These are phyloP conservation scores for Amanita subjunquillea DNA, from an alignment of 768 basidiomycete genomes.

Conservation along the genomic window DNA sequence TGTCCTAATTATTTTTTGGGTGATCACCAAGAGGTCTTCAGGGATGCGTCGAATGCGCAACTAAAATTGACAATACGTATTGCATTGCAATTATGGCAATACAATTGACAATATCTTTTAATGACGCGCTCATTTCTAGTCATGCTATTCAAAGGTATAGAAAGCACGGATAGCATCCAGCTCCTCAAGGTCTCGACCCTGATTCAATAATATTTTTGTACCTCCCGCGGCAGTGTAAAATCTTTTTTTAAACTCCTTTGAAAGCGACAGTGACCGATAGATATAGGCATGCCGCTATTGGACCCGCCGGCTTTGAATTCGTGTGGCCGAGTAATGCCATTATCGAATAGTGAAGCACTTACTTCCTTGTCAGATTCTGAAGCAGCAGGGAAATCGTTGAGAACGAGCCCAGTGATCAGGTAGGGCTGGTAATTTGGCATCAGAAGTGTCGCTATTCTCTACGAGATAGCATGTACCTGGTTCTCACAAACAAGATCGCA, in stretches of 20 bases:
- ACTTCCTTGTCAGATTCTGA: not conserved
- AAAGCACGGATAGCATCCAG: not conserved
- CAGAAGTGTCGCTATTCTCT: too few relatives aligned
- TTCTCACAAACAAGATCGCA: not conserved
- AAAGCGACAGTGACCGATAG: constrained; percentile 21
- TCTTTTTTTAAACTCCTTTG: constrained; percentile 32
- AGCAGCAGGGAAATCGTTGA: too few relatives aligned
- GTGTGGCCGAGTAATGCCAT: constrained; percentile 25
- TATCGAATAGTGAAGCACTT: constrained; percentile 18
- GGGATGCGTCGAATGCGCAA: too few relatives aligned
- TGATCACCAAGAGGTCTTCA: too few relatives aligned
- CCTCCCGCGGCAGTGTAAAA: constrained; percentile 38
- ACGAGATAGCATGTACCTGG: not conserved
- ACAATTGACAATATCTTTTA: too few relatives aligned
- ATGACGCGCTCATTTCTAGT: too few relatives aligned
- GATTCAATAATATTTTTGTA: constrained; percentile 30
- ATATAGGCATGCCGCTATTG: constrained; percentile 29
- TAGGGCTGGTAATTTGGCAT: too few relatives aligned
- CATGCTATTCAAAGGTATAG: too few relatives aligned
- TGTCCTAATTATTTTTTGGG: too few relatives aligned
- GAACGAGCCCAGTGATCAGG: too few relatives aligned
- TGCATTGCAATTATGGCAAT: too few relatives aligned
- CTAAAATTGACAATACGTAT: too few relatives aligned
- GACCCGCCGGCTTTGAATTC: constrained; percentile 23
- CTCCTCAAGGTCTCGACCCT: constrained; percentile 18